phyloP scores from a whole-genome alignment of 257 asterid species.

The Fraxinus excelsior region DNA sequence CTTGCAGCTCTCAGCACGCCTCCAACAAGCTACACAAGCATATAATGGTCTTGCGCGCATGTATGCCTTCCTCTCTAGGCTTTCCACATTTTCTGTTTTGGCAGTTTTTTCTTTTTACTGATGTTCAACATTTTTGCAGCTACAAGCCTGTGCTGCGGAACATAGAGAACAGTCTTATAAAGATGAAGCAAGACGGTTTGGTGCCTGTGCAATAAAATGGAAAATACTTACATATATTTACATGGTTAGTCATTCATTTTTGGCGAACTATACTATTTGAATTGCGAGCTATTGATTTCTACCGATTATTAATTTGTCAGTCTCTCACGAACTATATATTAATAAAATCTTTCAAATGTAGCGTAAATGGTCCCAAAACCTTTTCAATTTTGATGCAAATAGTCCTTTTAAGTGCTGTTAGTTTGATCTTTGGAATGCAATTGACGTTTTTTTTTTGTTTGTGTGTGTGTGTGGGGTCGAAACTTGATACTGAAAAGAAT shows the following conservation, averaged over 20 bases:
- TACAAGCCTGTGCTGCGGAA: conserved; percentile 78
- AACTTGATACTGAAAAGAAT: no score
- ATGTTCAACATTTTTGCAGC: conserved; percentile 39
- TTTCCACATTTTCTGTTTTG: background rate
- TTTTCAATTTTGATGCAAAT: background rate
- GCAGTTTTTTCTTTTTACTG: background rate
- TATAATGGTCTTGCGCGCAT: conserved; percentile 72
- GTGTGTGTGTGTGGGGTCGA: no score
- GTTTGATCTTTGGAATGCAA: no score
- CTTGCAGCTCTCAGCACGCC: conserved; percentile 75
- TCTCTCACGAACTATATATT: no score
- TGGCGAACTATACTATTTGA: background rate
- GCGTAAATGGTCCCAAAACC: no score
- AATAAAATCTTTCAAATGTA: no score
- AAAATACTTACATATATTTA: background rate
- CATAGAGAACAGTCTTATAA: conserved; percentile 70
- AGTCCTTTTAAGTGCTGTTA: no score
- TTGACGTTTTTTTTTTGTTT: no score
- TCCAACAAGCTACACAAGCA: conserved; percentile 78
- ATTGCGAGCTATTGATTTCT: no score
- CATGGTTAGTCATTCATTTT: background rate
- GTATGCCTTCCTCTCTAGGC: conserved; percentile 46
- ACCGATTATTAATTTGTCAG: no score
- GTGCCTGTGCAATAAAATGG: conserved; percentile 41
- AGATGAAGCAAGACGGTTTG: conserved; percentile 74